Percentiles rank a stretch among this genome's conserved stretches.
Conservation (phyloP, 2,329 filamentous ascomycete genomes). For the Penicillium italicum region DNA sequence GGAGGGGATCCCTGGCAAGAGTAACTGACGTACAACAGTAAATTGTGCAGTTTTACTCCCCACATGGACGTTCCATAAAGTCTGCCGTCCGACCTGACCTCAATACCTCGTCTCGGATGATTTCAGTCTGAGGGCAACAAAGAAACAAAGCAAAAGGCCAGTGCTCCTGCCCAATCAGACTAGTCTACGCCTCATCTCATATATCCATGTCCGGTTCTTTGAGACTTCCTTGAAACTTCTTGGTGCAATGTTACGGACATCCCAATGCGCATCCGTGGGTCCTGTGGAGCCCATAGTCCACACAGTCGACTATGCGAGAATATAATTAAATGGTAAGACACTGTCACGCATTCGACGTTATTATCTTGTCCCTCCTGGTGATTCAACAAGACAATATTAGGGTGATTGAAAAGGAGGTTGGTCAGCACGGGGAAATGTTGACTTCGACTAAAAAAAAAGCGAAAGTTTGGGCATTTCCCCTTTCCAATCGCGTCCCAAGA, state of each 20-base stretch:
- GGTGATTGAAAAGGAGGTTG: not conserved
- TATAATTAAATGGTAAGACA: not conserved
- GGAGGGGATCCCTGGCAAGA: not conserved
- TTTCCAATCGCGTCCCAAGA: conserved; percentile 1
- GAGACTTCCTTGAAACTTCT: not conserved
- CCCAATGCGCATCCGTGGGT: not conserved
- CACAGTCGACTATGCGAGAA: not conserved
- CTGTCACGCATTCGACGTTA: not conserved
- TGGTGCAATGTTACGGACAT: not conserved
- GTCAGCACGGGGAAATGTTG: not conserved
- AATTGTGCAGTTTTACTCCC: not conserved
- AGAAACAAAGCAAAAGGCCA: not conserved
- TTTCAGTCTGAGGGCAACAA: not conserved
- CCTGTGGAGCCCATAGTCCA: conserved; percentile 3
- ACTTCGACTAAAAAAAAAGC: not conserved
- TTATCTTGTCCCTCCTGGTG: no score
- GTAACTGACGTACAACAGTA: no score
- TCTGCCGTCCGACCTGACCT: conserved; percentile 1
- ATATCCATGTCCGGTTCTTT: not conserved
- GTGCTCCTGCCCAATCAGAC: not conserved
- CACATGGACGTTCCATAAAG: not conserved
- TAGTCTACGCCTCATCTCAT: not conserved
- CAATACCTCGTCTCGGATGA: not conserved
- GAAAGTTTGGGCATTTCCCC: not conserved
- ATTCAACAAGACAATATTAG: not conserved